Evolutionary conservation across 2,329 filamentous ascomycete genomes (phyloP).

Genomic region (Hortaea werneckii): DNA sequence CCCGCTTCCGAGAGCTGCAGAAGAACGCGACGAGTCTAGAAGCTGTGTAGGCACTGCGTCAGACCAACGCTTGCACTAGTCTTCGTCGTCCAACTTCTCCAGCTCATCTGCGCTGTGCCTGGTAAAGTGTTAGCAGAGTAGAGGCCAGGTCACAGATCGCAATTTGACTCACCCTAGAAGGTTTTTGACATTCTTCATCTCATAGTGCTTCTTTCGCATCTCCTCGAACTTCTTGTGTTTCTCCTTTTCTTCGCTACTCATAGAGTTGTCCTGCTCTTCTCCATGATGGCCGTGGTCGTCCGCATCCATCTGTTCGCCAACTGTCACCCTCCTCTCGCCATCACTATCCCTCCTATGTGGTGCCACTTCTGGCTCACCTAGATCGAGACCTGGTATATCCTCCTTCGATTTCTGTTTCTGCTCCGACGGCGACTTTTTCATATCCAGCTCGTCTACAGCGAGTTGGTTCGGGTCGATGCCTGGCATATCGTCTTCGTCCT

Average conservation of each 20-base stretch:
- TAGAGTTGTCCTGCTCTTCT: constrained; percentile 46
- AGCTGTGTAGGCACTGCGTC: too few species aligned
- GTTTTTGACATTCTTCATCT: constrained; percentile 91
- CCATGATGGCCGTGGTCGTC: constrained; percentile 43
- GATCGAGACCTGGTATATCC: constrained; percentile 82
- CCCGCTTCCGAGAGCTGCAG: too few species aligned
- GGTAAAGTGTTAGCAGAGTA: constrained; percentile 6
- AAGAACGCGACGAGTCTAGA: too few species aligned
- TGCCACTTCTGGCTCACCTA: constrained; percentile 71
- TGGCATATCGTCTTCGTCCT: constrained; percentile 52
- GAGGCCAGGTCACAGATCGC: neutral
- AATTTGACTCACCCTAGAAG: constrained; percentile 57
- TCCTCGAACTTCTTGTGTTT: constrained; percentile 90
- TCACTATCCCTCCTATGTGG: constrained; percentile 25
- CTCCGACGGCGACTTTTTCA: constrained; percentile 26
- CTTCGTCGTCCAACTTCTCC: constrained; percentile 31
- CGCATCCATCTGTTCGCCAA: constrained; percentile 45
- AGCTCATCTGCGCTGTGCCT: constrained; percentile 20
- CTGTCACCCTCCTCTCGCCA: constrained; percentile 68
- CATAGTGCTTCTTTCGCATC: constrained; percentile 91
- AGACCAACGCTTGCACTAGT: constrained; percentile 14
- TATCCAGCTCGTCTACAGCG: constrained; percentile 58
- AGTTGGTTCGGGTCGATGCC: constrained; percentile 61
- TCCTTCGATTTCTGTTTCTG: constrained; percentile 43
- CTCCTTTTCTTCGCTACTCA: constrained; percentile 61